Evolutionary conservation across 345 rosid species (phyloP).

Genomic region (Citropsis articulata): DNA sequence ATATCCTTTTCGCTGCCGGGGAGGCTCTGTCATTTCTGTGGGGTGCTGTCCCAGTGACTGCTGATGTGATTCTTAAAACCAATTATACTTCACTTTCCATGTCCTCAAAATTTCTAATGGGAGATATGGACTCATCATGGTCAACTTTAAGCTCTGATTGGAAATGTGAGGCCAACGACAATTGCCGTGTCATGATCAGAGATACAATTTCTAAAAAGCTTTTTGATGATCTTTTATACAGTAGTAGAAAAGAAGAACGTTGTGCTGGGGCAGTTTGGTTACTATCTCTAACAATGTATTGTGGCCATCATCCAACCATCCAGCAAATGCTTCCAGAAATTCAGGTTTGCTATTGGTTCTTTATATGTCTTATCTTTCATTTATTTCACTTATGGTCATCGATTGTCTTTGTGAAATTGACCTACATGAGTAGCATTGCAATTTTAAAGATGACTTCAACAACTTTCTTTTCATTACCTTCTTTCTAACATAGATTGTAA

Average conservation of each 20-base stretch:
- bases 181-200: conserved; percentile 49
- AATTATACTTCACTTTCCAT: conserved; percentile 82
- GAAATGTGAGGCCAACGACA: conserved; percentile 44
- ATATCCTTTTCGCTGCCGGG: conserved; percentile 91
- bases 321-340: conserved; percentile 92
- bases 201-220: conserved; percentile 68
- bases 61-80: conserved; percentile 84
- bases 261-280: conserved; percentile 98
- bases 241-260: conserved; percentile 92
- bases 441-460: neutral
- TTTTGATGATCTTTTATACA: conserved; percentile 78
- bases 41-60: conserved; percentile 91
- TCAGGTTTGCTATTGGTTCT: conserved; percentile 55
- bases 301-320: conserved; percentile 79
- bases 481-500: neutral
- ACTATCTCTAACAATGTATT: conserved; percentile 83
- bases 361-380: conserved; percentile 9
- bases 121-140: conserved; percentile 54
- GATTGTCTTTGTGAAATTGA: neutral
- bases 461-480: neutral
- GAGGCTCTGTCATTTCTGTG: conserved; percentile 91
- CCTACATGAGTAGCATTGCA: neutral
- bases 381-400: neutral
- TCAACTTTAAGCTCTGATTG: conserved; percentile 36
- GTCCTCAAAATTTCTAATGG: conserved; percentile 82